These are phyloP conservation scores for Suillus tomentosus DNA, from an alignment of 768 basidiomycete species.

Conservation along the genomic window DNA sequence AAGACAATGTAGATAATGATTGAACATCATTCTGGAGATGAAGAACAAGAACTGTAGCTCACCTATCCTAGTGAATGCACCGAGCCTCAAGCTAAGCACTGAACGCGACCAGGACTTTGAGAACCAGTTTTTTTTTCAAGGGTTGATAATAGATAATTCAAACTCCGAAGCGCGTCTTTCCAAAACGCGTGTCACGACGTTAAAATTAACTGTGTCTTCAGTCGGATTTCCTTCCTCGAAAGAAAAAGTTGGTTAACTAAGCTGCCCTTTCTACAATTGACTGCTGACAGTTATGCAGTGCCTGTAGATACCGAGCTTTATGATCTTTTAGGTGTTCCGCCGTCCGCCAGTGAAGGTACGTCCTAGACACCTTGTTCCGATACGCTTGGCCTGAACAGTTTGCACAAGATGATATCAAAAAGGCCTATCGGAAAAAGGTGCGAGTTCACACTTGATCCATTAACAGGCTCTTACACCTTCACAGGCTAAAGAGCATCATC, in stretches of 20 bases:
- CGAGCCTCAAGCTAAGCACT: neutral
- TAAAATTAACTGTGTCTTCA: neutral
- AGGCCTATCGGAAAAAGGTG: slow-evolving; percentile 93
- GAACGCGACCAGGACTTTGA: neutral
- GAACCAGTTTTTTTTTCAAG: neutral
- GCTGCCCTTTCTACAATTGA: slow-evolving; percentile 13
- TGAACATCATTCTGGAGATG: slow-evolving; percentile 51
- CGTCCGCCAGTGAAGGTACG: slow-evolving; percentile 72
- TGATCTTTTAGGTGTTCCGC: slow-evolving; percentile 76
- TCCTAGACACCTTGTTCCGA: slow-evolving; percentile 11
- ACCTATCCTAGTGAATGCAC: slow-evolving; percentile 1
- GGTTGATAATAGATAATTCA: slow-evolving; percentile 18
- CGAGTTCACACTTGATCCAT: slow-evolving; percentile 21
- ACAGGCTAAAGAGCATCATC: slow-evolving; percentile 87
- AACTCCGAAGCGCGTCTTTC: slow-evolving; percentile 36
- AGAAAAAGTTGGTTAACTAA: slow-evolving; percentile 21
- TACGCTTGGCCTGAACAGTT: slow-evolving; percentile 14
- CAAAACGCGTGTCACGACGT: slow-evolving; percentile 26
- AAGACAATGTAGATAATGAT: slow-evolving; percentile 92
- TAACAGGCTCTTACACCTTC: slow-evolving; percentile 22
- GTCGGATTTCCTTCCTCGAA: slow-evolving; percentile 17
- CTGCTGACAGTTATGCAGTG: slow-evolving; percentile 45
- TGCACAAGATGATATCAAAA: slow-evolving; percentile 79
- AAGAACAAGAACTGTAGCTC: slow-evolving; percentile 23
- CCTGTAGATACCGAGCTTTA: slow-evolving; percentile 81